Base-by-base conservation (phyloP, 2,329 filamentous ascomycete species). In the Chaetothyriales sp. region DNA sequence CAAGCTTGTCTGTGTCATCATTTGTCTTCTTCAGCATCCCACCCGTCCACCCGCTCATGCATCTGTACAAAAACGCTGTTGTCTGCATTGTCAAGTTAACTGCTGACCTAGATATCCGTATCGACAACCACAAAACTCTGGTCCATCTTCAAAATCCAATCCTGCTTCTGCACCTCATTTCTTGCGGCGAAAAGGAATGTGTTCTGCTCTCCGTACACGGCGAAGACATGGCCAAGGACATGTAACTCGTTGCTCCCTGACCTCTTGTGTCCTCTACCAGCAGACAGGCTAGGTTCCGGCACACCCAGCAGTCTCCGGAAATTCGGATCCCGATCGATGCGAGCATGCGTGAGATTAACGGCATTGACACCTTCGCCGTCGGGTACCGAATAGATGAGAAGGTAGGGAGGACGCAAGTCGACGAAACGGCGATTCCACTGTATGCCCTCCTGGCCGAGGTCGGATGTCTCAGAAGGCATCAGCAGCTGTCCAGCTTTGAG, bases 111-210 rank as follows among this genome's bases (percentile, higher is more conserved):
- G 32, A 39, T 5, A 39, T 39, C 32, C 2, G 32, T 39, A 39
- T 39, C 32, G 32, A 39, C 32, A 39, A 39, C 52, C 50, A 80
- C 79, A 65, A 77, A 81, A 58, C 83, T 86, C 72, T 95, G 84
- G 67, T 98, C 92, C 60, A 98, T 87, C 62, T 84, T 83, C 66
- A 93, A 78, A 60, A 98, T 95, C 92, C 92, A 98, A 65, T 96
- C 92, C 60, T 89, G 83, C 73, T 95, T 95, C 66, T 95, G 89
- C 47, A 82, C 77, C 70, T 95, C 90, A 61, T 81, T 90, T 52
- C 88, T 77, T 20, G 88, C 86, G 12, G 88, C 86, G 66, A 98
- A 96, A 43, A 98, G 74, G 78, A 89, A 98, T 28, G 89, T 95
- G 67, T 95, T 95, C 65, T 92, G 84, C 53, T 84, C 86, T 43